phyloP scores from a whole-genome alignment of 176 grass and related monocot species.

The Carex myosuroides region DNA sequence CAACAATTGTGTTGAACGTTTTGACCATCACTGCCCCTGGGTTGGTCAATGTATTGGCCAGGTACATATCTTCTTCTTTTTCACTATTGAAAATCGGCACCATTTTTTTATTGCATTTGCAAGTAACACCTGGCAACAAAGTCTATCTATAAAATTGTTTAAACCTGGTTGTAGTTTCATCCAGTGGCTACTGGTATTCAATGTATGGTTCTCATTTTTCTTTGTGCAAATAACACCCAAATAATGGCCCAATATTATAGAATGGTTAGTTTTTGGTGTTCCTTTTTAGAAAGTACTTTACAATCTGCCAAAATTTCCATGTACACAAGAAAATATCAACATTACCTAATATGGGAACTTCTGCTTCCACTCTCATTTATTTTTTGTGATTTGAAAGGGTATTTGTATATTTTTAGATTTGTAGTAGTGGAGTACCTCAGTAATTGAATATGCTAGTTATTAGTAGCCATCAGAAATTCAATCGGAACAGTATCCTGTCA shows the following conservation, averaged over 20 bases:
- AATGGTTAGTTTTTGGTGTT: neutral
- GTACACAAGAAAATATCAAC: neutral
- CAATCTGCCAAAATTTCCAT: neutral
- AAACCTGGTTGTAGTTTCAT: neutral
- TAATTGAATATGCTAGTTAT: neutral
- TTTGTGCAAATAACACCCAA: neutral
- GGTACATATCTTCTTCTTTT: constrained; percentile 35
- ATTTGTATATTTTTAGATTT: neutral
- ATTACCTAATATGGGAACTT: neutral
- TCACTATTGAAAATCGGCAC: neutral
- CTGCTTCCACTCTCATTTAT: neutral
- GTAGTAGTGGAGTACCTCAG: neutral
- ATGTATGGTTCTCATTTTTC: neutral
- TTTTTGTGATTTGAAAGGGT: neutral
- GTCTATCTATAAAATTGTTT: neutral
- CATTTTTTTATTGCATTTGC: neutral
- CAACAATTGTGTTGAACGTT: constrained; percentile 84
- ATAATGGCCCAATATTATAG: neutral
- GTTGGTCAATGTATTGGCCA: constrained; percentile 95
- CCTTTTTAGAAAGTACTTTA: neutral
- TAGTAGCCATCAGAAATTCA: neutral
- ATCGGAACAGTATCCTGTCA: neutral
- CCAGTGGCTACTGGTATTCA: neutral
- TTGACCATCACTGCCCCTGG: constrained; percentile 98
- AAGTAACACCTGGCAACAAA: neutral